Evolutionary conservation across 1,284 basidiomycete genomes (phyloP), one percentile per base, ranked within the genome.

Genomic region (Cronartium quercuum): DNA sequence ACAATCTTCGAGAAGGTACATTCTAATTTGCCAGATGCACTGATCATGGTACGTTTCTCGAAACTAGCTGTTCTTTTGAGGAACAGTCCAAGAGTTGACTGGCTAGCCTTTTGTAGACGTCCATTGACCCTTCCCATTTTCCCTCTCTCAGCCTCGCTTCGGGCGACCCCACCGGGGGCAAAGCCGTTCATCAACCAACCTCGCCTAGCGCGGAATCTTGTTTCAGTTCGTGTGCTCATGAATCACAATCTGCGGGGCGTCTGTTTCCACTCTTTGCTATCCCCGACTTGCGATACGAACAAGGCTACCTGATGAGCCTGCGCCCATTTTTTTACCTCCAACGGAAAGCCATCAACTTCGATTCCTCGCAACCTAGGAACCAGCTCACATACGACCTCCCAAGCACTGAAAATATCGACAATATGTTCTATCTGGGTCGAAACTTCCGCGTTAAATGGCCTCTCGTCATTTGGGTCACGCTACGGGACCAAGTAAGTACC

Each of bases 271-370:
- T 44, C n/a, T 44, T 71, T 15, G 47, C 44, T 9, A 55, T 71
- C 38, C 69, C 69, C 12, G 69, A 71, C 37, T 51, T 71, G 3
- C 69, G 69, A n/a, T 71, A 64, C 29, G 69, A 71, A 55, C 69
- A 71, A 55, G 61, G 69, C 42, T 71, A 71, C 38, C 61, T 71
- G 4, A 51, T 64, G 69, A 71, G 69, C 21, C 38, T 71, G 12
- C 61, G 61, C 47, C 69, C 69, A 34, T 71, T 71, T 24, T 71
- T 71, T 37, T 61, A 63, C 44, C 65, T 71, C n/a, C 18, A 63
- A 55, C 69, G 15, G 12, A 2, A 58, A 5, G 13, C 47, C 3
- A 51, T 21, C 21, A 12, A 3, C 47, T 21, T 51, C 47, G 47
- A 51, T 51, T 13, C 5, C 47, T 18, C 21, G 15, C 15, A 51